Evolutionary conservation across 2,329 filamentous ascomycete species (phyloP).

Genomic region (Arthrobotrys iridis): DNA sequence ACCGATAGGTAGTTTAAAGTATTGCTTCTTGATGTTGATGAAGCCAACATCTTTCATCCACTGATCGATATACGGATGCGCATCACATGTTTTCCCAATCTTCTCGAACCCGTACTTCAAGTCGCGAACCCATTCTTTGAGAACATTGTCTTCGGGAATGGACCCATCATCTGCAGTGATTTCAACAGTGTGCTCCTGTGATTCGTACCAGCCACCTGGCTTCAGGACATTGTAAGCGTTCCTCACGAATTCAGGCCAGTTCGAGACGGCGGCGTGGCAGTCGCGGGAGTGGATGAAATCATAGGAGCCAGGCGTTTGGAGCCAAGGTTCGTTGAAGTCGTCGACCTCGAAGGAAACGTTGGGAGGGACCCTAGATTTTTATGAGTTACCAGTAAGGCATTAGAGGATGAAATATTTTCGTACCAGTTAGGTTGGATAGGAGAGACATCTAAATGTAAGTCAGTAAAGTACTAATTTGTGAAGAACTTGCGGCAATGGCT

Average conservation of each 20-base stretch:
- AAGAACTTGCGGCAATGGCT: slow-evolving; percentile 61
- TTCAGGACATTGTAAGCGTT: slow-evolving; percentile 63
- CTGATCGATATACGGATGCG: slow-evolving; percentile 57
- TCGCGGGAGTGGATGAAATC: slow-evolving; percentile 60
- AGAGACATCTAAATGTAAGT: slow-evolving; percentile 58
- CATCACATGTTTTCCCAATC: slow-evolving; percentile 30
- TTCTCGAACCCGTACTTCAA: slow-evolving; percentile 23
- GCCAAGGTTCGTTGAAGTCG: slow-evolving; percentile 56
- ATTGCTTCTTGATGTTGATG: slow-evolving; percentile 58
- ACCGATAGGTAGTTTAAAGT: slow-evolving; percentile 59
- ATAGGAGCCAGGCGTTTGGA: slow-evolving; percentile 53
- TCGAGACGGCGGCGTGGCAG: slow-evolving; percentile 69
- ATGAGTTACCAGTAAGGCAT: background rate
- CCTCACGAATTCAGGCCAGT: slow-evolving; percentile 68
- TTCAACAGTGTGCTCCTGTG: slow-evolving; percentile 56
- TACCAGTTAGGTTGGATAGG: slow-evolving; percentile 59
- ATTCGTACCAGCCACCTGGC: slow-evolving; percentile 66
- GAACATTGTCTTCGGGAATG: slow-evolving; percentile 39
- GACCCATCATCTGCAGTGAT: slow-evolving; percentile 54
- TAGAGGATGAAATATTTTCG: background rate
- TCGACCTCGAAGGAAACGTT: slow-evolving; percentile 57
- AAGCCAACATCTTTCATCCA: slow-evolving; percentile 60
- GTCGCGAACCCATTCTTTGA: slow-evolving; percentile 40
- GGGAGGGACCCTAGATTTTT: slow-evolving; percentile 48
- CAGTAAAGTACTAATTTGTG: slow-evolving; percentile 32